A percentile compares a stretch with the other conserved stretches of the same genome.
Evolutionary conservation across 345 rosid genomes (phyloP).

Genomic region (Hibiscus trionum): DNA sequence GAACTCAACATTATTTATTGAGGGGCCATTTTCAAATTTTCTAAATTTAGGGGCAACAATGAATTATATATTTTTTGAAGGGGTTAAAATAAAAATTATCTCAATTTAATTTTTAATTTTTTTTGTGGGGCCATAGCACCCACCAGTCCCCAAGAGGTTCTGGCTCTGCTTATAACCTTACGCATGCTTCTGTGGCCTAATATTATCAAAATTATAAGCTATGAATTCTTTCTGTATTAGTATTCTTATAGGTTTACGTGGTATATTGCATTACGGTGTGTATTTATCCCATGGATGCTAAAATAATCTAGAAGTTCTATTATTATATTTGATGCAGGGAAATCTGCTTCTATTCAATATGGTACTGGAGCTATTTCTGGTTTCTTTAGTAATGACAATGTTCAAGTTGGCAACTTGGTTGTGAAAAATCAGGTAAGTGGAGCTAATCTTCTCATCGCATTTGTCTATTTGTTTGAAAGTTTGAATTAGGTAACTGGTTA

Average conservation of each 20-base stretch:
- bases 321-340: conserved; percentile 37
- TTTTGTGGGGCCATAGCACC: no score
- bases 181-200: neutral
- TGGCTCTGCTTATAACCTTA: neutral
- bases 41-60: no score
- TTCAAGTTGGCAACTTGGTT: conserved; percentile 64
- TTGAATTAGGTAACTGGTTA: neutral
- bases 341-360: conserved; percentile 76
- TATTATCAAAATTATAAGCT: neutral
- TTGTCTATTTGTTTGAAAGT: neutral
- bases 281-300: conserved; percentile 45
- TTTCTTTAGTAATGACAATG: conserved; percentile 71
- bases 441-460: neutral
- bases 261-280: conserved; percentile 50
- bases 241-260: conserved; percentile 18
- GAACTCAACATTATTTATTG: no score
- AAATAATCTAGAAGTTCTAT: neutral
- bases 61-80: no score
- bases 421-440: conserved; percentile 61
- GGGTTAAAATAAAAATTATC: no score
- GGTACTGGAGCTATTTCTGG: conserved; percentile 55
- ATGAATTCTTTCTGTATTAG: neutral
- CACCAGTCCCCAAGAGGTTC: no score
- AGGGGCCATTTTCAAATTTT: no score
- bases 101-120: no score